Conservation (phyloP, 2,329 filamentous ascomycete species). For the Trichoderma polysporum region DNA sequence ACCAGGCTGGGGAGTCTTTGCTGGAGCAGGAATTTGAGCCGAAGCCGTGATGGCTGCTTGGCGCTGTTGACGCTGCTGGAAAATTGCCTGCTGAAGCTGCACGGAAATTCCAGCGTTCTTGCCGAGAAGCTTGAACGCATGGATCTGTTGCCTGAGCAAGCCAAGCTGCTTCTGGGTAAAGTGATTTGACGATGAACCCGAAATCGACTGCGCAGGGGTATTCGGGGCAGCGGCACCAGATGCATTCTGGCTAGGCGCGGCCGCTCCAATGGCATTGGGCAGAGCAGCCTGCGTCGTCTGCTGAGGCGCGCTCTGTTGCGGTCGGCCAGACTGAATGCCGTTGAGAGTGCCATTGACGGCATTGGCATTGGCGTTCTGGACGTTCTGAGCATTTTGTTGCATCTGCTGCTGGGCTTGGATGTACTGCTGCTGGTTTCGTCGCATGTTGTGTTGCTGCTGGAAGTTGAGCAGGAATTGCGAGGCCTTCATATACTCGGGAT, state of each 20-base stretch:
- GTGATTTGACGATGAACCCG: conserved; percentile 47
- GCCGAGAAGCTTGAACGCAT: conserved; percentile 84
- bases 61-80: conserved; percentile 69
- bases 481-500: conserved; percentile 85
- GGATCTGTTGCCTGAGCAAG: conserved; percentile 80
- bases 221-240: conserved; percentile 36
- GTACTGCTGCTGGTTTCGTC: conserved; percentile 46
- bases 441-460: conserved; percentile 63
- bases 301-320: conserved; percentile 39
- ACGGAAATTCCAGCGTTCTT: conserved; percentile 82
- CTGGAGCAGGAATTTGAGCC: conserved; percentile 37
- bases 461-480: conserved; percentile 73
- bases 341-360: conserved; percentile 55
- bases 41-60: conserved; percentile 50
- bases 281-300: conserved; percentile 33
- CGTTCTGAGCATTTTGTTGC: conserved; percentile 43
- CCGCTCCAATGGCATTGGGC: conserved; percentile 38
- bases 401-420: conserved; percentile 41
- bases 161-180: conserved; percentile 79
- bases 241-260: conserved; percentile 36
- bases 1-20: conserved; percentile 33
- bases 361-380: conserved; percentile 48
- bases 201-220: conserved; percentile 34
- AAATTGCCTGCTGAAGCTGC: conserved; percentile 79
- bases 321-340: conserved; percentile 44